Evolutionary conservation across 371 early-diverging fungal genomes (phyloP).

Genomic region (Mucor indicus): DNA sequence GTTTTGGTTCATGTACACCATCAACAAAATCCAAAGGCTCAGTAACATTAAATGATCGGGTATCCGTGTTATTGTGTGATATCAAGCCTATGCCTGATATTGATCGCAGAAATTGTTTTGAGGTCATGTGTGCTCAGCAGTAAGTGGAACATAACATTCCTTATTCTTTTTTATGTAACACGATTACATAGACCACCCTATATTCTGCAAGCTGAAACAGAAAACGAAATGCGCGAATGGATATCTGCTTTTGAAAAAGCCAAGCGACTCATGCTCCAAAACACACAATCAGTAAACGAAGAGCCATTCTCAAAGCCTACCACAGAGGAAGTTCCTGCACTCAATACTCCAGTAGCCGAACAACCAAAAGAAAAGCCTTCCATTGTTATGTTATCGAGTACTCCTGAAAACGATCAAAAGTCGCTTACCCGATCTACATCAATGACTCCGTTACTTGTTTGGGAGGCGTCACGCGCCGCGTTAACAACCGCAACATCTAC

Average conservation of each 20-base stretch:
- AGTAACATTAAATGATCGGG: constrained; percentile 54
- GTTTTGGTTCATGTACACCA: constrained; percentile 46
- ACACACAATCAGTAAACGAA: constrained; percentile 6
- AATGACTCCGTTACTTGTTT: constrained; percentile 36
- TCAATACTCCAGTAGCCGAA: not conserved
- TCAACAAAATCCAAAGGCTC: constrained; percentile 51
- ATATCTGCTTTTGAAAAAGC: constrained; percentile 63
- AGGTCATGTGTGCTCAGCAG: constrained; percentile 51
- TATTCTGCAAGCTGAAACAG: constrained; percentile 67
- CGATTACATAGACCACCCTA: constrained; percentile 42
- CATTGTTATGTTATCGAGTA: constrained; percentile 36
- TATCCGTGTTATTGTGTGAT: constrained; percentile 62
- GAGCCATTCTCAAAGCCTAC: not conserved
- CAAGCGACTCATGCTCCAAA: constrained; percentile 40
- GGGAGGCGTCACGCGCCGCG: constrained; percentile 36
- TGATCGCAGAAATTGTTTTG: constrained; percentile 74
- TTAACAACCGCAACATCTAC: constrained; percentile 11
- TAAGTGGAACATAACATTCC: not conserved
- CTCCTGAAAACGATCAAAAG: constrained; percentile 22
- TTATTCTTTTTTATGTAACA: not conserved
- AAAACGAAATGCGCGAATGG: constrained; percentile 69
- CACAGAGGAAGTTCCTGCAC: not conserved
- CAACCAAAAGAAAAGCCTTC: constrained; percentile 7
- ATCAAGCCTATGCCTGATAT: constrained; percentile 48
- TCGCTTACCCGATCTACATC: constrained; percentile 37